A percentile compares a stretch with the other conserved stretches of the same genome.
These are phyloP conservation scores for Neophaeococcomyces mojaviensis DNA, from an alignment of 2,329 filamentous ascomycete species.

Conservation along the genomic window DNA sequence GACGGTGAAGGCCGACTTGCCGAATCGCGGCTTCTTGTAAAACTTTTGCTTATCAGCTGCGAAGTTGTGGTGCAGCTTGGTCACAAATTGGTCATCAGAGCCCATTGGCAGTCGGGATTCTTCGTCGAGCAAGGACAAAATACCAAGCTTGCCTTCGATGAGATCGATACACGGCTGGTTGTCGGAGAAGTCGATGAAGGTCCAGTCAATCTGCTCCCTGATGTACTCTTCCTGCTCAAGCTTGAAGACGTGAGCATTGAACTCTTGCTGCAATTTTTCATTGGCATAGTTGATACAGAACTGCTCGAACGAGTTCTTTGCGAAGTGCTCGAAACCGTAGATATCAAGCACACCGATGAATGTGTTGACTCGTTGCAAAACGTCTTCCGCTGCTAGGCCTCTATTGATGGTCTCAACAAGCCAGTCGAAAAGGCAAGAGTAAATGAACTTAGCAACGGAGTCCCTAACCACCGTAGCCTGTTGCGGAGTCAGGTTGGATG, in stretches of 20 bases:
- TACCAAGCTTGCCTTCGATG: conserved; percentile 93
- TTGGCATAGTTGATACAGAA: conserved; percentile 99
- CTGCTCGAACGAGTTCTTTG: conserved; percentile 98
- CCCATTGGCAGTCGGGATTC: conserved; percentile 96
- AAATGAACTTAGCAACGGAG: conserved; percentile 97
- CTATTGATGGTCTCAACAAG: conserved; percentile 94
- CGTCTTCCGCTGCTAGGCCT: conserved; percentile 80
- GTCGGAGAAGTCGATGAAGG: conserved; percentile 98
- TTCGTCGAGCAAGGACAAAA: conserved; percentile 86
- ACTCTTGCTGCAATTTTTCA: conserved; percentile 97
- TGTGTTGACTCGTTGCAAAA: conserved; percentile 70
- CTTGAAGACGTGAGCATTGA: conserved; percentile 99
- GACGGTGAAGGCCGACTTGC: conserved; percentile 94
- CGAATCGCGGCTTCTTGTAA: conserved; percentile 97
- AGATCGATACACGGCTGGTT: conserved; percentile 98
- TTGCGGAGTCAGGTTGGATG: conserved; percentile 86
- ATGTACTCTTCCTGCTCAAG: conserved; percentile 97
- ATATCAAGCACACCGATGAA: conserved; percentile 99
- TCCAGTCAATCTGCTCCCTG: conserved; percentile 95
- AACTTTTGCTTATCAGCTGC: conserved; percentile 85
- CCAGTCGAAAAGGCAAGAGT: conserved; percentile 98
- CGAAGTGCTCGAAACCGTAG: conserved; percentile 98
- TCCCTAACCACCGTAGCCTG: conserved; percentile 92
- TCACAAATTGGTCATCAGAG: conserved; percentile 93
- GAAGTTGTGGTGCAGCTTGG: conserved; percentile 91